Conservation (phyloP, 1,284 basidiomycete species). For the Cutaneotrichosporon dermatis region DNA sequence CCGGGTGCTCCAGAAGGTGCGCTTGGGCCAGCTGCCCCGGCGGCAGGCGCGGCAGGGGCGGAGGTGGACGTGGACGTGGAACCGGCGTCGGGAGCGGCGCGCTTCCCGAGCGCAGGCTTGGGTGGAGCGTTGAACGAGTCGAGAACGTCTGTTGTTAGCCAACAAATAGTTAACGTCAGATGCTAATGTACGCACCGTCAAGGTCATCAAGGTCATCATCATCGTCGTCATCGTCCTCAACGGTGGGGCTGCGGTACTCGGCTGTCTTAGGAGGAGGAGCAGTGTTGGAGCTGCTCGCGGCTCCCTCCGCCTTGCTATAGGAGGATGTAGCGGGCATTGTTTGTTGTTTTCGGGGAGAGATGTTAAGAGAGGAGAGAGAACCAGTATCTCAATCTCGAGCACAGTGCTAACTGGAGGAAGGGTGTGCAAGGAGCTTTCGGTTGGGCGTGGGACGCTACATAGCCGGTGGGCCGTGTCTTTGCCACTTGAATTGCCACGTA, state of each 20-base stretch:
- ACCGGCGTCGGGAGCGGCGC: neutral
- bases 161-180: neutral
- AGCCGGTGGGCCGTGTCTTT: too few relatives aligned
- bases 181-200: slow-evolving; percentile 27
- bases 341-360: neutral
- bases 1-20: slow-evolving; percentile 7
- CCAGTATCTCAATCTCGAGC: too few relatives aligned
- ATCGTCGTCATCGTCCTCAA: slow-evolving; percentile 33
- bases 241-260: slow-evolving; percentile 21
- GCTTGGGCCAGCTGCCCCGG: slow-evolving; percentile 17
- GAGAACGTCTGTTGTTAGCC: slow-evolving; percentile 38
- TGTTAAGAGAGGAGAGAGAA: too few relatives aligned
- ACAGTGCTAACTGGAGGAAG: too few relatives aligned
- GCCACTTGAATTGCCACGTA: too few relatives aligned
- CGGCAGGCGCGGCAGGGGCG: slow-evolving; percentile 4
- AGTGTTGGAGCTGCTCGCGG: neutral
- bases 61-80: slow-evolving; percentile 2
- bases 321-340: slow-evolving; percentile 7
- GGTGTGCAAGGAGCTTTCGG: too few relatives aligned
- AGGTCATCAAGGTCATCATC: slow-evolving; percentile 45
- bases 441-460: too few relatives aligned
- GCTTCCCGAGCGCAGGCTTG: slow-evolving; percentile 12
- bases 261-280: neutral
- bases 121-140: slow-evolving; percentile 36
- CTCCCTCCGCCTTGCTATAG: neutral